A percentile compares a stretch with the other conserved stretches of the same genome.
Evolutionary conservation across 1,284 basidiomycete genomes (phyloP).

Genomic region (Malassezia obtusa): DNA sequence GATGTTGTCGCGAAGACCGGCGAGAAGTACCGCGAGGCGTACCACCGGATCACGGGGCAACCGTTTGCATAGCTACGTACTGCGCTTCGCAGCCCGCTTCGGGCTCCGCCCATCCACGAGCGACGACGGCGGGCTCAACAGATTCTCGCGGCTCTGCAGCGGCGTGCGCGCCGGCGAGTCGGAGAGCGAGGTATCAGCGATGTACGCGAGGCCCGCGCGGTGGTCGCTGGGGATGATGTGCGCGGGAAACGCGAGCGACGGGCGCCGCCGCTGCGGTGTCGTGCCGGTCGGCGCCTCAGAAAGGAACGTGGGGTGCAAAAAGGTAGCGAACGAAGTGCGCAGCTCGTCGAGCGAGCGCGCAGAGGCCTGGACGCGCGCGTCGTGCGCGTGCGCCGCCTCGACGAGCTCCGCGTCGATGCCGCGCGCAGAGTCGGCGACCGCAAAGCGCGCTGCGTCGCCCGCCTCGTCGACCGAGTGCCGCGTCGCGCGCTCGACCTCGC

Average conservation of each 20-base stretch:
- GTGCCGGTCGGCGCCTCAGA: slow-evolving; percentile 21
- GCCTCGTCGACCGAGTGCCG: neutral
- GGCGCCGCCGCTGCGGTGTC: slow-evolving; percentile 30
- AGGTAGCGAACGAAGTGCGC: neutral
- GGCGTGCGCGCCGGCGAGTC: neutral
- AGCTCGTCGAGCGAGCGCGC: neutral
- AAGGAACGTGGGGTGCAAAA: slow-evolving; percentile 16
- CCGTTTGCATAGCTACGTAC: slow-evolving; percentile 19
- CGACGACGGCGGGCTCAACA: too few relatives aligned
- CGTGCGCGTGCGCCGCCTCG: too few relatives aligned
- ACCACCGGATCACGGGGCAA: slow-evolving; percentile 34
- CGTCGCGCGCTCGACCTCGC: neutral
- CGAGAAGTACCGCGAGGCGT: slow-evolving; percentile 43
- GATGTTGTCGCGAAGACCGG: slow-evolving; percentile 37
- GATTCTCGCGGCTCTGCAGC: neutral
- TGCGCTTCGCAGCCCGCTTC: neutral
- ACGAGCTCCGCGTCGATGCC: neutral
- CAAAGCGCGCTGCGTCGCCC: neutral
- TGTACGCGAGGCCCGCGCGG: slow-evolving; percentile 20
- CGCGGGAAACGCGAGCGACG: slow-evolving; percentile 22
- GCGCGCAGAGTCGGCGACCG: neutral
- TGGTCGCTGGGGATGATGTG: slow-evolving; percentile 24
- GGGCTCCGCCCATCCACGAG: too few relatives aligned
- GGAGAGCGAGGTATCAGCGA: neutral
- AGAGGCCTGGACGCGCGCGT: neutral